Evolutionary conservation across 2,329 filamentous ascomycete species (phyloP).

Genomic region (Clarireedia homoeocarpa): DNA sequence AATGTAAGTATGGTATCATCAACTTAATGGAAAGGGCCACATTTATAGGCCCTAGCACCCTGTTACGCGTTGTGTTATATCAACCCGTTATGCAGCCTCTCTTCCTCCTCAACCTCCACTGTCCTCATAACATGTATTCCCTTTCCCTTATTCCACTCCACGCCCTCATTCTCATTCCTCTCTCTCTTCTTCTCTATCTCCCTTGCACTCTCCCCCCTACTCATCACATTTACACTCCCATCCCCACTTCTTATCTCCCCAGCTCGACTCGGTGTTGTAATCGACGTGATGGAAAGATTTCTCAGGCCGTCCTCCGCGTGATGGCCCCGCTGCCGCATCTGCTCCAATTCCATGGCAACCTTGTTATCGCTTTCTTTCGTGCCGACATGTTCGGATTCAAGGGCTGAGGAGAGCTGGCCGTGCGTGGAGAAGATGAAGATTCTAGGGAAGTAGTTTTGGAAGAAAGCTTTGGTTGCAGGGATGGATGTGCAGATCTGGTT

Average conservation of each 20-base stretch:
- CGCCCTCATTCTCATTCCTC: neutral
- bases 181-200: neutral
- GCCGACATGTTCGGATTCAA: neutral
- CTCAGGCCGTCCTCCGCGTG: neutral
- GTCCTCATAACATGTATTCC: neutral
- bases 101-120: neutral
- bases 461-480: conserved; percentile 37
- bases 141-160: neutral
- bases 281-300: neutral
- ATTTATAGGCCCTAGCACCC: no score
- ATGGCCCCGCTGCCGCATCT: neutral
- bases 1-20: no score
- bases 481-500: conserved; percentile 35
- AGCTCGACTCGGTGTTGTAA: neutral
- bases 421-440: neutral
- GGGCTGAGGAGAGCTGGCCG: neutral
- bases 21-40: no score
- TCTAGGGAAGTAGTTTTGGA: conserved; percentile 31
- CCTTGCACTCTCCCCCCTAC: neutral
- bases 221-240: no score
- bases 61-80: neutral
- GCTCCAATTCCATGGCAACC: neutral
- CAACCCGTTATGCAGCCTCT: neutral
- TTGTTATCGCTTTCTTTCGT: neutral
- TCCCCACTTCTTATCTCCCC: no score